Percentiles rank a stretch among this genome's conserved stretches.
Conservation (phyloP, 2,329 filamentous ascomycete genomes). For the Epicoccum nigrum region DNA sequence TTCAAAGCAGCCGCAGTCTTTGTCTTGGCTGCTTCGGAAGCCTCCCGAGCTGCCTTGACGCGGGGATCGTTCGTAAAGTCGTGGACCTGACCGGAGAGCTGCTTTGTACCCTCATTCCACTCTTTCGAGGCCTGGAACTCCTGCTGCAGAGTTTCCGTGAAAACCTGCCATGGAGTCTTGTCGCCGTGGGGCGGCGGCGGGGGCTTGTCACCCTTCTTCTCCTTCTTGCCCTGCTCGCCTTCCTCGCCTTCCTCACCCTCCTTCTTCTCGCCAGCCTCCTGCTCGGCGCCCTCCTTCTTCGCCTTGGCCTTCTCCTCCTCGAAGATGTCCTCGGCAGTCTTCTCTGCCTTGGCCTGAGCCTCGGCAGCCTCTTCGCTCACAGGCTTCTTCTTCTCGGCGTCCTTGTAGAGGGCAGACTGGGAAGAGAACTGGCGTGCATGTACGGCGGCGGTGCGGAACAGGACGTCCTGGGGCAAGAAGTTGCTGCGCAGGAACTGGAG, state of each 20-base stretch:
- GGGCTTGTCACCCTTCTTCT: slow-evolving; percentile 68
- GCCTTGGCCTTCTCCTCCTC: slow-evolving; percentile 52
- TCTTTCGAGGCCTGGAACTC: slow-evolving; percentile 98
- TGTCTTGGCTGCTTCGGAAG: slow-evolving; percentile 79
- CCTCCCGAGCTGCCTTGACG: slow-evolving; percentile 81
- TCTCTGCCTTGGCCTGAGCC: slow-evolving; percentile 44
- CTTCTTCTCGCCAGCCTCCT: slow-evolving; percentile 52
- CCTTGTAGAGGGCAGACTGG: slow-evolving; percentile 40
- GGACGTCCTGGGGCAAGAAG: slow-evolving; percentile 49
- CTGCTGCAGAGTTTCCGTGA: slow-evolving; percentile 90
- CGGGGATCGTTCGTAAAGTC: slow-evolving; percentile 93
- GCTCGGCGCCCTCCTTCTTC: slow-evolving; percentile 50
- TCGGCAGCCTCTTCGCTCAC: slow-evolving; percentile 41
- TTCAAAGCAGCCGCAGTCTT: slow-evolving; percentile 83
- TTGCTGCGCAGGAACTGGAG: slow-evolving; percentile 51
- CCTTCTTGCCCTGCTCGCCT: slow-evolving; percentile 60
- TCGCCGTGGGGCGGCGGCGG: slow-evolving; percentile 96
- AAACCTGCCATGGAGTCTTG: slow-evolving; percentile 98
- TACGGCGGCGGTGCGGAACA: slow-evolving; percentile 51
- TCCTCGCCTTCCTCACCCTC: slow-evolving; percentile 52
- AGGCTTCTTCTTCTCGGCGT: slow-evolving; percentile 45
- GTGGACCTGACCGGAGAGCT: slow-evolving; percentile 84
- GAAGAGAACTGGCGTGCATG: slow-evolving; percentile 54
- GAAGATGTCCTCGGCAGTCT: slow-evolving; percentile 45
- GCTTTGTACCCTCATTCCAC: slow-evolving; percentile 99